Base-by-base conservation (phyloP, 352 stramenopile genomes). In the Phytopythium helicoides region DNA sequence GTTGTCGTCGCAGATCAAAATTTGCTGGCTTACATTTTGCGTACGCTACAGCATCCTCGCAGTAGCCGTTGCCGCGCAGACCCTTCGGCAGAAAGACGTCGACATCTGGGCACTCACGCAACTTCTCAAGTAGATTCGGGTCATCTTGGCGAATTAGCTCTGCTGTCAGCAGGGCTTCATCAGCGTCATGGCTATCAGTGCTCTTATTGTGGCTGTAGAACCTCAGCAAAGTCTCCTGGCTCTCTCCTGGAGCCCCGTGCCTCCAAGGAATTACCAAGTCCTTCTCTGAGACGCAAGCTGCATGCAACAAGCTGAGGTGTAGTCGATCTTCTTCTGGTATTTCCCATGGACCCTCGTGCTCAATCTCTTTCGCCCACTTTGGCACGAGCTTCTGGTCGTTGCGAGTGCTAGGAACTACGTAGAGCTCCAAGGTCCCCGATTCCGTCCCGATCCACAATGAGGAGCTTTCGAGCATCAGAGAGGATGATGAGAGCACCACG, bases 1-100 rank as follows among this genome's bases (percentile, higher is more conserved):
- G 22, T 44, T 58, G 16, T n/a, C 14, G 16, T 26, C 41, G 6
- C 11, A 35, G 11, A 26, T 6, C 40, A 15, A 42, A 16, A 52
- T 6, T 15, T 26, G 47, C 31, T 10, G 4, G 62, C 69, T 25
- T 60, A 88, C 77, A 85, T 54, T 87, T 86, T 31, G 66, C 58
- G 52, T 89, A 91, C 3, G 61, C 76, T 23, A 71, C 63, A 0
- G 63, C 71, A 57, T 91, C 81, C 58, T 91, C 81, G 58, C 81
- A 91, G 52, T 91, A 90, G 6, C 80, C 80, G 35, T 82, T 70
- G 52, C 60, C 65, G 15, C 76, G 66, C 37, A 90, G 60, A 16
- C 63, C 64, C 34, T 47, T n/a, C 0, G 80, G 74, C 14, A 87
- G 51, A 54, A 83, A 79, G 46, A 90, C 60, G 38, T 90, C 79